Base-by-base conservation (phyloP, 164 flowering plant genomes). In the Akebia trifoliata region DNA sequence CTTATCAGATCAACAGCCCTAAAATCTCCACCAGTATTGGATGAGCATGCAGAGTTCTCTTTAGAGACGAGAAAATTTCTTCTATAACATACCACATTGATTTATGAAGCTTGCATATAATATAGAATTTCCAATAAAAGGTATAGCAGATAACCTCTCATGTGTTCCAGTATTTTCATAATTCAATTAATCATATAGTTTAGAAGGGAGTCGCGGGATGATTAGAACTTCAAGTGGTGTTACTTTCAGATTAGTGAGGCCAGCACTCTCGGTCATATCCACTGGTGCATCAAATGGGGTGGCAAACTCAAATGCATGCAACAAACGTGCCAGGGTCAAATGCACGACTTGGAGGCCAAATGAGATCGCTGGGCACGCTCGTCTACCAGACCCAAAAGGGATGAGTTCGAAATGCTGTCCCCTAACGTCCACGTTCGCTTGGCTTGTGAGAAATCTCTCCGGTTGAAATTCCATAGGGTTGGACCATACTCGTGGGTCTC, bases 221-320 rank as follows among this genome's bases (percentile, higher is more conserved):
- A 54, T 1, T 10, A 56, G 39, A 37, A 65, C 58, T 35, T 73
- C 54, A 17, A 66, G 56, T n/a, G 76, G 76, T 2, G 71, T 59
- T 8, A 59, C 63, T 28, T 57, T 69, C 24, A 36, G n/a, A 29
- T 38, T 55, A 1, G 61, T 29, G 4, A 63, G 0, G 6, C 73
- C 71, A 15, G 43, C 1, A 18, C 29, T 40, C 60, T 45, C 49
- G 11, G 49, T 45, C 56, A 47, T 53, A 8, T 25, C 46, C 37
- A 47, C 34, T 0, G 6, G 11, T 15, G 22, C 43, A 36, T 49
- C 45, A 8, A 4, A 31, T 11, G 14, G 48, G 14, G 39, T 51
- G 9, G 4, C 4, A 4, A 51, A 6, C 21, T 52, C 57, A 21
- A 61, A 62, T 8, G 46, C 21, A 3, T 54, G 60, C 8, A 55